phyloP scores from a whole-genome alignment of 176 grass and related monocot genomes.

The Triticum monococcum region DNA sequence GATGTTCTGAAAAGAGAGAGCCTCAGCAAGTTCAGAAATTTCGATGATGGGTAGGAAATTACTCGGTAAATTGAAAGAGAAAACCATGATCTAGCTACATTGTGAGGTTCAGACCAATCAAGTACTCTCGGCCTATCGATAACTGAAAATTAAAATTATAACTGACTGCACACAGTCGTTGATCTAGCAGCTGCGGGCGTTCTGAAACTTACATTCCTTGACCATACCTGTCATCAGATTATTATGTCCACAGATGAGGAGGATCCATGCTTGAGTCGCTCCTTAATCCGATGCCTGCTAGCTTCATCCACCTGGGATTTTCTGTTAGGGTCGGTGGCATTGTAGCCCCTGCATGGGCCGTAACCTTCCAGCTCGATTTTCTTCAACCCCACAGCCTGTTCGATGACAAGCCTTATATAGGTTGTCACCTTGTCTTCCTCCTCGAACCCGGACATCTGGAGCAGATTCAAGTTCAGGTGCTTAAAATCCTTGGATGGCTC shows the following conservation, averaged over 20 bases:
- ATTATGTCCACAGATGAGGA: background rate
- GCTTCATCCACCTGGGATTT: background rate
- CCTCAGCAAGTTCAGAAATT: too few relatives aligned
- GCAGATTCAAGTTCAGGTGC: background rate
- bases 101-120: too few relatives aligned
- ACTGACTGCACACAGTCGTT: too few relatives aligned
- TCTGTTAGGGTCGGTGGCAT: background rate
- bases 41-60: too few relatives aligned
- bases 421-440: constrained; percentile 3
- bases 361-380: background rate
- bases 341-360: background rate
- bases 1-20: too few relatives aligned
- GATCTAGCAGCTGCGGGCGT: too few relatives aligned
- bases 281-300: background rate
- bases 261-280: background rate
- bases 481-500: constrained; percentile 2
- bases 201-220: background rate
- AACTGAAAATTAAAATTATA: too few relatives aligned
- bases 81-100: too few relatives aligned
- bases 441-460: background rate
- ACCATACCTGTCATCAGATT: background rate
- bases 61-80: too few relatives aligned
- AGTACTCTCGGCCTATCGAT: too few relatives aligned
- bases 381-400: background rate
- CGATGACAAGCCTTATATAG: constrained; percentile 3